phyloP scores from a whole-genome alignment of 2,329 filamentous ascomycete species.

The Trichoderma koningii region DNA sequence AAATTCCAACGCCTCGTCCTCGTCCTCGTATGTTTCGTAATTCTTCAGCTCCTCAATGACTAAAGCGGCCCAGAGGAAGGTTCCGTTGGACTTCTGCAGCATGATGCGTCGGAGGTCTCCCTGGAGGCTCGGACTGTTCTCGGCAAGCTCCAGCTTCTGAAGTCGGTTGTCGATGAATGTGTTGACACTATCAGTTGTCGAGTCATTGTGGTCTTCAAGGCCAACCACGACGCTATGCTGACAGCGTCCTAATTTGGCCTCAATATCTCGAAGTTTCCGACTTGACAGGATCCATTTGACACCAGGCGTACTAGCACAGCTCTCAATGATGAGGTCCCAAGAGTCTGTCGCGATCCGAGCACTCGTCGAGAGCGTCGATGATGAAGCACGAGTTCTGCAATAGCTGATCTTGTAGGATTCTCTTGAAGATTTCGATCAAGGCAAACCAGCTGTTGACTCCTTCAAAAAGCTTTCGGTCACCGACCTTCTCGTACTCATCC shows the following conservation, averaged over 20 bases:
- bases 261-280: not conserved
- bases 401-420: too few species aligned
- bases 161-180: too few species aligned
- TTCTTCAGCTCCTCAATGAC: not conserved
- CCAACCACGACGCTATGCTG: not conserved
- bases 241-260: not conserved
- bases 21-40: not conserved
- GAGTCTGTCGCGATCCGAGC: not conserved
- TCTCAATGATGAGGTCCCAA: too few species aligned
- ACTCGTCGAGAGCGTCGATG: not conserved
- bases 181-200: not conserved
- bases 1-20: too few species aligned
- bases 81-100: not conserved
- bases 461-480: not conserved
- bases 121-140: too few species aligned
- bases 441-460: not conserved
- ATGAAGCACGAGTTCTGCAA: too few species aligned
- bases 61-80: not conserved
- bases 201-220: not conserved
- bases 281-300: constrained; percentile 2
- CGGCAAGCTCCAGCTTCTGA: not conserved
- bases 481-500: not conserved
- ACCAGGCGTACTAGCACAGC: too few species aligned
- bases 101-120: not conserved
- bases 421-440: not conserved